Base-by-base conservation (phyloP, 768 basidiomycete genomes). In the Auricularia sp. region DNA sequence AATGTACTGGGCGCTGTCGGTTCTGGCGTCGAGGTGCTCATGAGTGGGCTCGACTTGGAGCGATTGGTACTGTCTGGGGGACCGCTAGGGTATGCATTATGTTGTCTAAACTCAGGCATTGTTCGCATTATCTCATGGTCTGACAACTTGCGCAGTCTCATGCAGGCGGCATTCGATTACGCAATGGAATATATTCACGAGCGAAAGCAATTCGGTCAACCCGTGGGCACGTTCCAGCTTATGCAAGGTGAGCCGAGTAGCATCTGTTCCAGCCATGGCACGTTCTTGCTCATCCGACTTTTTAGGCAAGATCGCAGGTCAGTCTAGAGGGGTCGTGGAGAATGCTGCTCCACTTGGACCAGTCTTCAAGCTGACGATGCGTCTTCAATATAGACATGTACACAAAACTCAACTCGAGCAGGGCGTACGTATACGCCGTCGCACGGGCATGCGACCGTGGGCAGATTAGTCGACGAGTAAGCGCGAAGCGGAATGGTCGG, bases 41-140 rank as follows among this genome's bases (percentile, higher is more conserved):
- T 98, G 95, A 93, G 90, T 29, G 95, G 94, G 1, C 79, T 98
- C 36, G 94, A 98, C 74, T 80, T 95, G 51, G 94, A 98, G 73
- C 85, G 94, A 35, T 82, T 98, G 18, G 94, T 98, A 33, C 58
- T 44, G 11, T 29, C 29, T 61, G 54, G 16, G n/a, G 42, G n/a
- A 7, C 56, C 56, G 18, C 56, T 67, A 7, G 56, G 56, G 33
- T 59, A 13, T 34, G 62, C 42, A 16, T 42, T 21, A 10, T 21
- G n/a, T 4, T 47, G 42, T 36, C 29, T 61, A 33, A 11, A 1
- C 6, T 34, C 37, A 51, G 5, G 11, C 7, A 24, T 59, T 5
- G 13, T 37, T 37, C 47, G 10, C 44, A 45, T 45, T 45, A 18
- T 11, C 44, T 51, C 47, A 5, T 18, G 13, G 39, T 51, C 21